Conservation (phyloP, 139 green algal species). For the Gonium pectorale region DNA sequence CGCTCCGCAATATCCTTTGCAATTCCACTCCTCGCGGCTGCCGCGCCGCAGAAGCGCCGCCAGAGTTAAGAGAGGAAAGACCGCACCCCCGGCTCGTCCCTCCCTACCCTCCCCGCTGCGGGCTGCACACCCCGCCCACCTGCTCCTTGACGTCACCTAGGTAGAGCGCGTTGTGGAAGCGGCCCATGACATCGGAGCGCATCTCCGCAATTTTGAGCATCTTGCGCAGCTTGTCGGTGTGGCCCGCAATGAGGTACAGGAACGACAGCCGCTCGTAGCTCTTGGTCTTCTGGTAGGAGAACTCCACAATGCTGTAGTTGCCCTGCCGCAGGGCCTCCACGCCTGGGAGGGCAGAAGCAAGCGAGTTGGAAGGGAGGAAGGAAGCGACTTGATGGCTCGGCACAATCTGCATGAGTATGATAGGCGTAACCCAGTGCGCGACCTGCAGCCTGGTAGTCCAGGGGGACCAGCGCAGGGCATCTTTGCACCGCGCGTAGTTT, state of each 20-base stretch:
- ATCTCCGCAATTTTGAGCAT: constrained; percentile 99
- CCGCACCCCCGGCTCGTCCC: background rate
- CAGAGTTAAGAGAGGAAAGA: too few relatives aligned
- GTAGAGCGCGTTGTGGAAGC: constrained; percentile 98
- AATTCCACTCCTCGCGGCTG: too few relatives aligned
- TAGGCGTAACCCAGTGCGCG: too few relatives aligned
- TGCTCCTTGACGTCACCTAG: constrained; percentile 92
- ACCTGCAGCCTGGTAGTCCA: too few relatives aligned
- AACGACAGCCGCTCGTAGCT: constrained; percentile 98
- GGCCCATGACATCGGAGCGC: constrained; percentile 92
- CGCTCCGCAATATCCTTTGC: too few relatives aligned
- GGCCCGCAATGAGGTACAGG: constrained; percentile 99
- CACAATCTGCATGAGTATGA: too few relatives aligned
- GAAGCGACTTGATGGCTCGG: too few relatives aligned
- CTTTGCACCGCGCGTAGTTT: background rate
- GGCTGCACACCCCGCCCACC: constrained; percentile 44
- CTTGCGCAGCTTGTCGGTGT: constrained; percentile 80
- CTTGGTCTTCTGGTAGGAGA: constrained; percentile 99
- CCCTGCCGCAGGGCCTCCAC: constrained; percentile 82
- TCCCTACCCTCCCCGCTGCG: too few relatives aligned
- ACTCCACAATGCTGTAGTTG: constrained; percentile 99
- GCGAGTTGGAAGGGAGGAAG: too few relatives aligned
- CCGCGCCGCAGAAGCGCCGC: too few relatives aligned
- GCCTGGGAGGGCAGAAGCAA: constrained; percentile 21
- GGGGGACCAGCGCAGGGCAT: too few relatives aligned